These are phyloP conservation scores for Neopestalotiopsis sp. DNA, from an alignment of 2,329 filamentous ascomycete species.

Conservation along the genomic window DNA sequence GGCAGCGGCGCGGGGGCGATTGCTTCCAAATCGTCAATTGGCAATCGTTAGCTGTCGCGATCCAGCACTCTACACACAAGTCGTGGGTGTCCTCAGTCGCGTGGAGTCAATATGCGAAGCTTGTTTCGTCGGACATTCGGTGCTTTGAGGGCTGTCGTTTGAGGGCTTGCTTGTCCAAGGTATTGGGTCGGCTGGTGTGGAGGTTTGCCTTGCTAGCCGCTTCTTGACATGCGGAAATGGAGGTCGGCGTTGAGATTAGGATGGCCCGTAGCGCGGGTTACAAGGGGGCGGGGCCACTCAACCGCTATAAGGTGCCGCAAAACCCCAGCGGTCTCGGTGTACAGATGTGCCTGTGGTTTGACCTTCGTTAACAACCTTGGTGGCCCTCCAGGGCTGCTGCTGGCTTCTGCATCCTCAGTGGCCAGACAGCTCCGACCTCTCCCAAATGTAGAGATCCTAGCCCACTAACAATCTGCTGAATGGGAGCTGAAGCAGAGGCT, in stretches of 20 bases:
- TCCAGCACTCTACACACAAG: neutral
- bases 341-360: neutral
- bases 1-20: neutral
- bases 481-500: neutral
- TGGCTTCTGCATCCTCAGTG: neutral
- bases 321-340: neutral
- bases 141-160: conserved; percentile 5
- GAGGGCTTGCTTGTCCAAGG: conserved; percentile 8
- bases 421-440: neutral
- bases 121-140: neutral
- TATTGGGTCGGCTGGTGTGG: conserved; percentile 6
- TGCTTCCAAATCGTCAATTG: neutral
- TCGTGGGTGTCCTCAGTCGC: neutral
- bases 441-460: neutral
- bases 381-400: neutral
- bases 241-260: conserved; percentile 7
- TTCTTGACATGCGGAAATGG: neutral
- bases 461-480: neutral
- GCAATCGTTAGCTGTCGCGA: neutral
- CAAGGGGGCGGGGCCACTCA: neutral
- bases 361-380: neutral
- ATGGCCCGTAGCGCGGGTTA: conserved; percentile 1
- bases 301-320: neutral
- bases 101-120: conserved; percentile 1
- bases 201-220: neutral